Base-by-base conservation (phyloP, 2,329 filamentous ascomycete genomes). In the Pyrenochaeta sp. region DNA sequence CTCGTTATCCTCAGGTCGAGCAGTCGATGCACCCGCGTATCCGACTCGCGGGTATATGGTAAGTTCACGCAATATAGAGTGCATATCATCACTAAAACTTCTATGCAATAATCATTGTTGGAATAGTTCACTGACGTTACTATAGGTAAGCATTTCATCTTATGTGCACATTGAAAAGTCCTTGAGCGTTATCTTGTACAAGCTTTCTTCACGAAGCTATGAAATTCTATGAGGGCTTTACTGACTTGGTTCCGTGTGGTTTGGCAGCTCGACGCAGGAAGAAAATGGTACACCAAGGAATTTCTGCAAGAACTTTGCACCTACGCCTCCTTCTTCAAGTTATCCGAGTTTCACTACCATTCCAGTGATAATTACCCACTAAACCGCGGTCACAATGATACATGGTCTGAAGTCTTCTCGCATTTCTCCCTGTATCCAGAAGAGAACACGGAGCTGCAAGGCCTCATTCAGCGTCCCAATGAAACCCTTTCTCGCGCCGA, bases 331-430 rank as follows among this genome's bases (percentile, higher is more conserved):
- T 81, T 81, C 66, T 83, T 83, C 73, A 83, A 82, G 66, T 73
- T 83, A 65, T 79, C 77, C 12, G 80, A 82, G 61, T 83, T 84
- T 49, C 82, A 83, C 54, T 82, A 82, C 60, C 82, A 83, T 61
- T 78, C 79, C 6, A 82, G 79, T 65, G 82, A 84, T 68, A 83
- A 83, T 59, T 82, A 81, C 57, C 80, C 80, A 0, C 62, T 83
- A 42, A 83, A 81, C 56, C 77, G 81, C 7, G 81, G 81, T 1
- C 77, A 69, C 47, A 83, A 83, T 50, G 77, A 79, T 42, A 81
- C 81, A 0, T 83, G 80, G 80, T 63, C 74, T 27, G 59, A 81
- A 4, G 79, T 84, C 7, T 83, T 82, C 59, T 79, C 79, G 0
- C 79, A 80, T 44, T 82, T 82, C 55, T 79, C 77, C 1, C 73